A percentile compares a stretch with the other conserved stretches of the same genome.
Conservation (phyloP, 306 rosid genomes). For the Trifolium subterraneum region DNA sequence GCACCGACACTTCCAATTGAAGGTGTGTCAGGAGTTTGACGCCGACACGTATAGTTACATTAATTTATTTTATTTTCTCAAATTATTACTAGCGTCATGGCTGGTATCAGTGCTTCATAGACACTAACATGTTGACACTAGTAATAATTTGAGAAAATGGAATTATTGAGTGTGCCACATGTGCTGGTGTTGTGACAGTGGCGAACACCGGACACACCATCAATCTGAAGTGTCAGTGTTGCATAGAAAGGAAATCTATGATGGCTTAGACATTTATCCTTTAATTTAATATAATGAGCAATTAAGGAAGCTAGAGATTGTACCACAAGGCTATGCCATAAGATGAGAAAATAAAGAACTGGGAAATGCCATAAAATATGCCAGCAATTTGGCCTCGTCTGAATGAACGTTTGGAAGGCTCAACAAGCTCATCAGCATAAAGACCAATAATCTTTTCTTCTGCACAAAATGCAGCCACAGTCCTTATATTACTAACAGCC, state of each 20-base stretch:
- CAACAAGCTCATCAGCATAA: constrained; percentile 75
- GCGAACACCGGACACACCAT: not conserved
- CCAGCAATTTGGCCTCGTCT: constrained; percentile 91
- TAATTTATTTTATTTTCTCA: too few relatives aligned
- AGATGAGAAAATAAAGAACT: constrained; percentile 92
- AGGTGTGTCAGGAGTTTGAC: too few relatives aligned
- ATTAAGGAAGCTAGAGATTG: constrained; percentile 28
- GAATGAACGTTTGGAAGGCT: constrained; percentile 75
- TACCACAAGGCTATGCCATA: constrained; percentile 93
- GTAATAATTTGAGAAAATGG: not conserved
- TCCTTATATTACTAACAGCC: constrained; percentile 89
- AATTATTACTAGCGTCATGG: too few relatives aligned
- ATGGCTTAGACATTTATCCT: not conserved
- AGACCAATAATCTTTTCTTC: constrained; percentile 77
- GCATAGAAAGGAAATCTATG: not conserved
- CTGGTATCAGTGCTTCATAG: not conserved
- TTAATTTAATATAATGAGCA: not conserved
- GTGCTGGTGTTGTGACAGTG: not conserved
- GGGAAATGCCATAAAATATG: constrained; percentile 80
- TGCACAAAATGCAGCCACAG: constrained; percentile 90
- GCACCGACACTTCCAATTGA: not conserved
- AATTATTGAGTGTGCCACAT: not conserved
- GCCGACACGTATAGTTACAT: too few relatives aligned
- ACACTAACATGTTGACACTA: not conserved
- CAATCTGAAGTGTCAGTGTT: not conserved